Evolutionary conservation across 768 basidiomycete genomes (phyloP).

Genomic region (Cystobasidium ongulense): DNA sequence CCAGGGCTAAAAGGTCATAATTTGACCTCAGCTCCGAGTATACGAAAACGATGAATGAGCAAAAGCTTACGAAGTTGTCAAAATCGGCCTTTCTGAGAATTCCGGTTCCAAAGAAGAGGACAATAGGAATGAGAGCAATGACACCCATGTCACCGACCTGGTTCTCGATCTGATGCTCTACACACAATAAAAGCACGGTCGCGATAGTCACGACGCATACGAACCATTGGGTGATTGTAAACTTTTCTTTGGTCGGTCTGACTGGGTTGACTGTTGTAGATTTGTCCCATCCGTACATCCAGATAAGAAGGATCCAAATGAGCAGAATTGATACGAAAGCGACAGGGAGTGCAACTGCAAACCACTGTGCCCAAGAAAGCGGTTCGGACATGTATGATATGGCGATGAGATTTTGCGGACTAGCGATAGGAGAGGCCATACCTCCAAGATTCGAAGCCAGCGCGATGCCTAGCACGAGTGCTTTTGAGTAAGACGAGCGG

Average conservation of each 20-base stretch:
- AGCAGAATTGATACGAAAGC: conserved; percentile 73
- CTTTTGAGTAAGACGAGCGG: conserved; percentile 75
- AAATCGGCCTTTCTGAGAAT: conserved; percentile 95
- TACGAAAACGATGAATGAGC: background rate
- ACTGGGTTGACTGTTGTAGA: conserved; percentile 72
- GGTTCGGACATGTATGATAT: conserved; percentile 73
- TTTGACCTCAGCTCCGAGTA: background rate
- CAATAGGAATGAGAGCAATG: conserved; percentile 83
- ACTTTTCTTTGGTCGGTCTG: conserved; percentile 68
- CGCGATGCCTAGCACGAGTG: conserved; percentile 88
- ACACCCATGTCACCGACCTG: conserved; percentile 92
- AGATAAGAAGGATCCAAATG: conserved; percentile 83
- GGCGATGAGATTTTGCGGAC: conserved; percentile 94
- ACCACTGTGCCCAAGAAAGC: conserved; percentile 86
- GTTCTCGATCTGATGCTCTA: conserved; percentile 67
- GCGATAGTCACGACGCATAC: conserved; percentile 70
- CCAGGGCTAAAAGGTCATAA: conserved; percentile 58
- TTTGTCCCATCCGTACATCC: conserved; percentile 65
- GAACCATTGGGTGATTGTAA: conserved; percentile 80
- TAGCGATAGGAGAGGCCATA: conserved; percentile 93
- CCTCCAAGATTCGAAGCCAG: conserved; percentile 98
- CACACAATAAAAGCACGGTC: conserved; percentile 84
- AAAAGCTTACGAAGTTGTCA: conserved; percentile 53
- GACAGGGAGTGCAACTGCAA: conserved; percentile 84
- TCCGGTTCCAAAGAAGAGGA: conserved; percentile 88